These are phyloP conservation scores for Tilletia setariae DNA, from an alignment of 1,284 basidiomycete genomes.

Conservation along the genomic window DNA sequence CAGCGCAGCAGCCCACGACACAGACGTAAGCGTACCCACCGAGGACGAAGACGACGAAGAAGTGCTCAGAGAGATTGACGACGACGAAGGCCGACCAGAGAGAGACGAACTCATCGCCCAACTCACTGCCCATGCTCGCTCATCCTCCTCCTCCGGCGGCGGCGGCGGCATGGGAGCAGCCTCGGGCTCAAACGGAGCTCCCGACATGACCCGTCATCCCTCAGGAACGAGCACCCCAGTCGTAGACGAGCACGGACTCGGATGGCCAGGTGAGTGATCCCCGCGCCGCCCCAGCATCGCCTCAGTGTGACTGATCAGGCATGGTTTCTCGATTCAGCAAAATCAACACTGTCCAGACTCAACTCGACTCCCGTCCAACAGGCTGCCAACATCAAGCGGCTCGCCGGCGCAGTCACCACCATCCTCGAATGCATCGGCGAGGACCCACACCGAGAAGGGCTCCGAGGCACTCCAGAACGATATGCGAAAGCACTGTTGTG, in stretches of 20 bases:
- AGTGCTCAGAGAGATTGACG: not conserved
- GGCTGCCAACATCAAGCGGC: slow-evolving; percentile 58
- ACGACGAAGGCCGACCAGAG: not conserved
- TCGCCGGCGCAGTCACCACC: slow-evolving; percentile 80
- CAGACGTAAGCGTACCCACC: not conserved
- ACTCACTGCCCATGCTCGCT: slow-evolving; percentile 8
- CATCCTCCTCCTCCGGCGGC: not conserved
- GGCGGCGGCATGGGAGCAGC: not conserved
- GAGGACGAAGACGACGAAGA: slow-evolving; percentile 13
- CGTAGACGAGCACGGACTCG: slow-evolving; percentile 49
- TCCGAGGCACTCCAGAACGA: slow-evolving; percentile 84
- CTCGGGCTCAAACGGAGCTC: not conserved
- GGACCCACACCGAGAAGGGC: slow-evolving; percentile 89
- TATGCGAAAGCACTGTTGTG: slow-evolving; percentile 97
- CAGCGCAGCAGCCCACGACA: not conserved
- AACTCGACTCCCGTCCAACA: slow-evolving; percentile 43
- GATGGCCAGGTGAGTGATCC: slow-evolving; percentile 39
- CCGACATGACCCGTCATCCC: slow-evolving; percentile 12
- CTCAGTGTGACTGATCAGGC: too few species aligned
- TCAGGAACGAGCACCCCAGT: slow-evolving; percentile 35
- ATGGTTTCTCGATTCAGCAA: too few species aligned
- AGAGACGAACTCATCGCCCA: slow-evolving; percentile 9
- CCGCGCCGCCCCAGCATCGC: too few species aligned
- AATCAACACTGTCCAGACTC: slow-evolving; percentile 43
- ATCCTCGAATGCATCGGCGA: slow-evolving; percentile 97